phyloP scores from a whole-genome alignment of 768 basidiomycete genomes.

The Pleurotus citrinopileatus region DNA sequence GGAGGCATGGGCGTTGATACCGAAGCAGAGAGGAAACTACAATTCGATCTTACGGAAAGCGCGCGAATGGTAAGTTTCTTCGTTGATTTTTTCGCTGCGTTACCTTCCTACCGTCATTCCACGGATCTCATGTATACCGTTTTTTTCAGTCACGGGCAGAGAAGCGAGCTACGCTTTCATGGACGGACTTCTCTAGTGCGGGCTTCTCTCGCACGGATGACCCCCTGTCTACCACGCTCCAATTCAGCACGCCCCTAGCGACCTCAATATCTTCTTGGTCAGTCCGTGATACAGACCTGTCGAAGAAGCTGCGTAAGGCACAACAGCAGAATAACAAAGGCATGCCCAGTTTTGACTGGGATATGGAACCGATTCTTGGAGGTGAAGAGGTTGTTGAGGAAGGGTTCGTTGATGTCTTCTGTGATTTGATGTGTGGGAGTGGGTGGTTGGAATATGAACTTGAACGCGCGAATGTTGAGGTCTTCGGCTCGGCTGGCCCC shows the following conservation, averaged over 20 bases:
- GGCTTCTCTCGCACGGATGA: conserved; percentile 82
- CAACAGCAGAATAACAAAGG: conserved; percentile 46
- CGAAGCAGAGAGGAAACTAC: conserved; percentile 64
- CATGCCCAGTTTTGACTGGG: conserved; percentile 89
- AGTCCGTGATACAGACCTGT: conserved; percentile 65
- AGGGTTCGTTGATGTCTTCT: conserved; percentile 85
- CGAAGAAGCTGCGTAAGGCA: conserved; percentile 79
- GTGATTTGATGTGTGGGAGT: conserved; percentile 75
- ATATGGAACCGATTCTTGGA: conserved; percentile 80
- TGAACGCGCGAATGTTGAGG: conserved; percentile 46
- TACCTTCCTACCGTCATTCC: background rate
- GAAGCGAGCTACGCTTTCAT: conserved; percentile 83
- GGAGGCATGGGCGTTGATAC: conserved; percentile 36
- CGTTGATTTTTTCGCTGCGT: conserved; percentile 1
- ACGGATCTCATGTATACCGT: background rate
- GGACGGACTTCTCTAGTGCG: conserved; percentile 84
- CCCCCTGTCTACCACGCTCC: conserved; percentile 76
- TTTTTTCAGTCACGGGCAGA: conserved; percentile 51
- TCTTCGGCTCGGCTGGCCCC: conserved; percentile 7
- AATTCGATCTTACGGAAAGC: conserved; percentile 91
- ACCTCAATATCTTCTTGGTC: conserved; percentile 70
- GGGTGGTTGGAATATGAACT: conserved; percentile 83
- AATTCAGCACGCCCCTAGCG: conserved; percentile 59
- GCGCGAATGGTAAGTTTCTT: conserved; percentile 55
- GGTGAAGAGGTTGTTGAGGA: conserved; percentile 85